Evolutionary conservation across 2,329 filamentous ascomycete genomes (phyloP), one percentile per base, ranked within the genome.

Genomic region (Penicillium sp.): DNA sequence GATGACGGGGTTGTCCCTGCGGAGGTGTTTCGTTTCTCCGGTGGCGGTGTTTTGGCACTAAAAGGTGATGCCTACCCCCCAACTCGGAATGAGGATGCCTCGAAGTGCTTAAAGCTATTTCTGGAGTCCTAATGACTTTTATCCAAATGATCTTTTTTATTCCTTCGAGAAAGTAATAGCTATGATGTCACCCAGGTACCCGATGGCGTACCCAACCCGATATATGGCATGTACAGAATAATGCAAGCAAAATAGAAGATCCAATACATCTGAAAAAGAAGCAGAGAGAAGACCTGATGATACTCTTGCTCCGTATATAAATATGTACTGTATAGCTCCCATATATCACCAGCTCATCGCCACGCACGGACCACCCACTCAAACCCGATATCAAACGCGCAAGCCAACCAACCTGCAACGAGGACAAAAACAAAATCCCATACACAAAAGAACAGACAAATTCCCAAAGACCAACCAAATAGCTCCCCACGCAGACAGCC

Each of bases 21-120:
- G 52, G 59, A 59, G 57, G 51, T 57, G 49, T 55, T 61, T 60
- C 53, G 56, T 63, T 64, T 64, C 61, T 64, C 61, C 62, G 60
- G 56, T 48, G 45, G 53, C 41, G 39, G 45, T 45, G 43, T 37
- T 42, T 17, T 32, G 52, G 21, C 41, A 34, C 48, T 39, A 52
- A 31, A 35, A 21, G 3, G n/a, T 34, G 49, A 40, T 42, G 35
- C 31, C 32, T 28, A 32, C 22, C 45, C 24, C 24, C 45, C n/a
- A 33, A 43, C 40, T 44, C 32, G 13, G 4, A 34, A 32, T 22
- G 32, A 37, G 21, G 39, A 48, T 37, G 39, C 24, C 37, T 22
- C 12, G 6, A n/a, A 13, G 3, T 19, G 26, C 22, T 31, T 22
- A 13, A 28, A 35, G 0, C 6, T 13, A 43, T 29, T 34, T 32